Evolutionary conservation across 2,329 filamentous ascomycete species (phyloP).

Genomic region (Penicillium hesseltinei): DNA sequence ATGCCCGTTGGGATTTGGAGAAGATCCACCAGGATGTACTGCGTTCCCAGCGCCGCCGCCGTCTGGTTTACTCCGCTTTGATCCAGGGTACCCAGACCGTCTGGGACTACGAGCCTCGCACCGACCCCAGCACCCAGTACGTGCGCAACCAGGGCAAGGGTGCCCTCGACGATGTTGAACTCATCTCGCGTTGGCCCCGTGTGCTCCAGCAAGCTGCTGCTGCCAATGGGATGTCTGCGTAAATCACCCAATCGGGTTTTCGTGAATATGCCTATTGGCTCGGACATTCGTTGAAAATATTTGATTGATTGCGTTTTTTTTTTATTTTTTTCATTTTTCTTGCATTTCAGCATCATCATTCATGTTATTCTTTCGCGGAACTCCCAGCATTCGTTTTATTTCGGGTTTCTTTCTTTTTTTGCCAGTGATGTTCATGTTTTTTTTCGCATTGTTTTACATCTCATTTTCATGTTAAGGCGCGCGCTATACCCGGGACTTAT

Average conservation of each 20-base stretch:
- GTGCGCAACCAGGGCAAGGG: conserved; percentile 61
- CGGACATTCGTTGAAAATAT: background rate
- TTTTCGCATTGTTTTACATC: background rate
- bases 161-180: conserved; percentile 41
- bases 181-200: conserved; percentile 44
- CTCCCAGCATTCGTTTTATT: background rate
- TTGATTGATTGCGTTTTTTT: background rate
- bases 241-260: background rate
- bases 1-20: conserved; percentile 75
- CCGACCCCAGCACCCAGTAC: conserved; percentile 59
- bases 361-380: conserved; percentile 7
- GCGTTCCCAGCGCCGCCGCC: conserved; percentile 72
- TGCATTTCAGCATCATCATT: conserved; percentile 3
- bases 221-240: conserved; percentile 18
- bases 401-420: background rate
- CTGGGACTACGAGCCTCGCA: conserved; percentile 79
- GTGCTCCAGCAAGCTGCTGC: conserved; percentile 36
- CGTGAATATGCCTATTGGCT: background rate
- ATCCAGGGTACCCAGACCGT: conserved; percentile 71
- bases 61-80: conserved; percentile 76
- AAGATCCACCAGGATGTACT: conserved; percentile 73
- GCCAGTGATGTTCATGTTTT: conserved; percentile 7
- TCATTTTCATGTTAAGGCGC: conserved; percentile 30
- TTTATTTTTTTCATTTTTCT: background rate
- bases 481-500: conserved; percentile 30